Base-by-base conservation (phyloP, 306 rosid genomes). In the Cucumis cinereus region DNA sequence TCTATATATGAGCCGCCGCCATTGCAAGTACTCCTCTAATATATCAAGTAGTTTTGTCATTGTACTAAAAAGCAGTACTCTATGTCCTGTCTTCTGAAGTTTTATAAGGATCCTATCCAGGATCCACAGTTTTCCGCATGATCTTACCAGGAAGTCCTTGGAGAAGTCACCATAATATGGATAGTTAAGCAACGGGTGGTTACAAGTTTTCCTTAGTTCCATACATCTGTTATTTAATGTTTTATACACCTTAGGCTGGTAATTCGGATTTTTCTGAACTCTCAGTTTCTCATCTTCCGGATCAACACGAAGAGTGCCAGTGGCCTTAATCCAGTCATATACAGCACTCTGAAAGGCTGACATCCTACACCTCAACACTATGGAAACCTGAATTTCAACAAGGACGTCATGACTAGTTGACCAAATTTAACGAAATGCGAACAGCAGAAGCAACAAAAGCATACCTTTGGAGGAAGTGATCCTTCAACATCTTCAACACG, bases 401-500 rank as follows among this genome's bases (percentile, higher is more conserved):
- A n/a, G 43, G 41, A 24, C 38, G 58, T 84, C 80, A 85, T 84
- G 79, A 85, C 78, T 67, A 82, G 71, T 63, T 49, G 38, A 79
- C 64, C 78, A 78, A 69, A 74, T 63, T 16, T 63, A 36, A 81
- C 7, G 16, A 45, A 71, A 58, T 58, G 55, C 19, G 71, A 80
- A 60, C n/a, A 66, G 81, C 71, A 78, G 38, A 69, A 22, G 76
- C 73, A 58, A 79, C 38, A 87, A 76, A 53, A 66, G 45, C 82
- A 82, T 80, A 91, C 98, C 96, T 94, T 94, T 8, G 96, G 89
- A 10, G 97, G 98, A 77, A 93, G 89, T 47, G 98, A 92, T 79
- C 98, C 98, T 90, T 94, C 98, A 49, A 94, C 98, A 53, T 94
- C 98, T 83, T 94, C 97, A 77, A 94, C 98, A 40, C 98, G 98